A percentile compares a stretch with the other conserved stretches of the same genome.
Evolutionary conservation across 768 basidiomycete species (phyloP).

Genomic region (Naganishia randhawae): DNA sequence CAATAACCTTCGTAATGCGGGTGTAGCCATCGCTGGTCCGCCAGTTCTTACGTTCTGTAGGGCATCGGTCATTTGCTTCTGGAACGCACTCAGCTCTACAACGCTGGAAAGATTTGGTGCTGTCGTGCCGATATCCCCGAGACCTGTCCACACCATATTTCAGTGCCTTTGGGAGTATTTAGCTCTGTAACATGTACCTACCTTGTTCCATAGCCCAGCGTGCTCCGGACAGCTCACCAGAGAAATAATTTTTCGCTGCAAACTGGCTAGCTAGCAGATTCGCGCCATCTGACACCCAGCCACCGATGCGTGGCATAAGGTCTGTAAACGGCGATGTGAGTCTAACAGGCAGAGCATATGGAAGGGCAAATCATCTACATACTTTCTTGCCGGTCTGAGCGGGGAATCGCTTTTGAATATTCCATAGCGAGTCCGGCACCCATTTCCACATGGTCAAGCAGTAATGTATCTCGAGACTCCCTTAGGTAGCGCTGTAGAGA

Average conservation of each 20-base stretch:
- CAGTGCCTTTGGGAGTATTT: background rate
- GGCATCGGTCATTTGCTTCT: constrained; percentile 64
- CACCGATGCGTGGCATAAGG: constrained; percentile 50
- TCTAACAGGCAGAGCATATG: background rate
- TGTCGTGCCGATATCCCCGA: constrained; percentile 61
- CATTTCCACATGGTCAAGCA: constrained; percentile 76
- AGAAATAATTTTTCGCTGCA: constrained; percentile 83
- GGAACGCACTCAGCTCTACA: constrained; percentile 64
- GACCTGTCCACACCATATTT: constrained; percentile 51
- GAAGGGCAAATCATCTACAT: constrained; percentile 34
- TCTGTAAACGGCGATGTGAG: constrained; percentile 32
- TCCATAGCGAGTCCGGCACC: constrained; percentile 85
- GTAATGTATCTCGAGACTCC: constrained; percentile 64
- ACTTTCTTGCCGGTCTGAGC: constrained; percentile 67
- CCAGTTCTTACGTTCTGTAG: constrained; percentile 68
- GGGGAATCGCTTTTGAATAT: constrained; percentile 75
- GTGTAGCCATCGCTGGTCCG: constrained; percentile 68
- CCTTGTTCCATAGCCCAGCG: constrained; percentile 39
- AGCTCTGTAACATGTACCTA: constrained; percentile 8
- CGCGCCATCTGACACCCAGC: constrained; percentile 73
- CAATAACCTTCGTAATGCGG: constrained; percentile 77
- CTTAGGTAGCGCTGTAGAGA: constrained; percentile 79
- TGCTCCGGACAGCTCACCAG: constrained; percentile 79
- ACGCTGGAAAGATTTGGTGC: constrained; percentile 62
- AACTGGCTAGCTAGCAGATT: constrained; percentile 79